Conservation (phyloP, 352 stramenopile species). For the Globisporangium okanoganense region DNA sequence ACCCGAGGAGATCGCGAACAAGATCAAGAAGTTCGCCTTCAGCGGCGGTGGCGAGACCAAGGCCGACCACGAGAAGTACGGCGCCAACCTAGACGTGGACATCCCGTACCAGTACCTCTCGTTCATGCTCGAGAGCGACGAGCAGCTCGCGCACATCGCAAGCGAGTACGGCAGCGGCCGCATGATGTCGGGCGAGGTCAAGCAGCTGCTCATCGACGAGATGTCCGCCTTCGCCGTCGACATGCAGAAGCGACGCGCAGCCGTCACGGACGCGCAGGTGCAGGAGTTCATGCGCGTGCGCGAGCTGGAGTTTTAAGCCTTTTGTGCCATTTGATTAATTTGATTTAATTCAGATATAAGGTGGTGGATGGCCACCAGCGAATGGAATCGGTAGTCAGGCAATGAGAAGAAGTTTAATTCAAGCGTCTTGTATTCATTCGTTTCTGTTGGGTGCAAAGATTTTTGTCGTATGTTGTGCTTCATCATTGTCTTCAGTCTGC, state of each 20-base stretch:
- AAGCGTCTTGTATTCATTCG: background rate
- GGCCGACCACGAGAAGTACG: constrained; percentile 97
- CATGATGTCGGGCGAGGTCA: constrained; percentile 98
- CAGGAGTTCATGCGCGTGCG: constrained; percentile 96
- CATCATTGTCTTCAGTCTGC: background rate
- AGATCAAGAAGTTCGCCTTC: constrained; percentile 89
- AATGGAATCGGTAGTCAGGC: background rate
- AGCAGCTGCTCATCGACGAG: constrained; percentile 95
- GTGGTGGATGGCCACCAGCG: background rate
- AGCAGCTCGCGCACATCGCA: constrained; percentile 92
- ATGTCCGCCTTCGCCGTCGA: constrained; percentile 90
- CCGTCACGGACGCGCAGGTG: constrained; percentile 95
- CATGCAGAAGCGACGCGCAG: constrained; percentile 92
- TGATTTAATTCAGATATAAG: background rate
- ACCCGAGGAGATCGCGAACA: constrained; percentile 93
- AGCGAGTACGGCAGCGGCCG: constrained; percentile 95
- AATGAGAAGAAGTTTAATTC: background rate
- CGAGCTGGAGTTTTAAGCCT: constrained; percentile 84
- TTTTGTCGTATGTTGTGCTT: background rate
- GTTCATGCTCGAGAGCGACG: constrained; percentile 99
- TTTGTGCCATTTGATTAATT: background rate
- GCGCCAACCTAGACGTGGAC: constrained; percentile 98
- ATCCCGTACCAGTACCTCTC: constrained; percentile 98
- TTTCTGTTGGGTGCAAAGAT: background rate
- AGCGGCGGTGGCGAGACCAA: constrained; percentile 97